phyloP scores from a whole-genome alignment of 495 filamentous ascomycete genomes.

The Arthonia radiata region DNA sequence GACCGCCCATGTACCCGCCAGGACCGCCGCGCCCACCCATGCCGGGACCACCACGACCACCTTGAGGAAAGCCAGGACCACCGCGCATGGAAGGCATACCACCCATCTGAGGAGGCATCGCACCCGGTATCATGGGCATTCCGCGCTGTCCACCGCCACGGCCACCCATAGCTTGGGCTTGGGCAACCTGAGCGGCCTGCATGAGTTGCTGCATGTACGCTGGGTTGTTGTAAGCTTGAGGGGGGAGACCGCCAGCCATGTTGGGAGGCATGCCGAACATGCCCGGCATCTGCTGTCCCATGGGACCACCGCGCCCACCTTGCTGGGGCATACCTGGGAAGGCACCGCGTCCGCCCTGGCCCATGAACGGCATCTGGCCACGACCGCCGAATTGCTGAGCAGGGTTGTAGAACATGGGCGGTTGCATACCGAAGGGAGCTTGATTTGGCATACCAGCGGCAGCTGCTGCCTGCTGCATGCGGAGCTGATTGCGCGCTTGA shows the following conservation, averaged over 20 bases:
- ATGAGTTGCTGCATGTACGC: constrained; percentile 14
- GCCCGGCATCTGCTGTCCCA: constrained; percentile 54
- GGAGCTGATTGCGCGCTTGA: constrained; percentile 91
- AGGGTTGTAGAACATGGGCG: constrained; percentile 67
- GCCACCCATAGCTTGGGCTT: constrained; percentile 31
- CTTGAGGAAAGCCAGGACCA: constrained; percentile 20
- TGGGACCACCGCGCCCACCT: constrained; percentile 56
- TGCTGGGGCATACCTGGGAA: constrained; percentile 64
- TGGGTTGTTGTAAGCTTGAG: constrained; percentile 11
- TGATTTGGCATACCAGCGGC: constrained; percentile 77
- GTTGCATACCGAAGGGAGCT: constrained; percentile 29
- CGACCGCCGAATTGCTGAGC: constrained; percentile 63
- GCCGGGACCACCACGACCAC: constrained; percentile 33
- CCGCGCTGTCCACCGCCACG: constrained; percentile 49
- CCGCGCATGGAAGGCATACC: constrained; percentile 38
- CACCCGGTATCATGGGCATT: constrained; percentile 39
- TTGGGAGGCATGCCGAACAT: constrained; percentile 45
- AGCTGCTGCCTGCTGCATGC: constrained; percentile 92
- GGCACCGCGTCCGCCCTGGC: constrained; percentile 60
- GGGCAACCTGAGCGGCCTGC: constrained; percentile 28
- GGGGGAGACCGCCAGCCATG: constrained; percentile 32
- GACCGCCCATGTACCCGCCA: constrained; percentile 23
- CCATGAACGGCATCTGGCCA: constrained; percentile 69
- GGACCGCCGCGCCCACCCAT: constrained; percentile 18
- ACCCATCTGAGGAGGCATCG: constrained; percentile 36